A percentile compares a stretch with the other conserved stretches of the same genome.
Evolutionary conservation across 108 stramenopile genomes (phyloP).

Genomic region (Chaetoceros muelleri): DNA sequence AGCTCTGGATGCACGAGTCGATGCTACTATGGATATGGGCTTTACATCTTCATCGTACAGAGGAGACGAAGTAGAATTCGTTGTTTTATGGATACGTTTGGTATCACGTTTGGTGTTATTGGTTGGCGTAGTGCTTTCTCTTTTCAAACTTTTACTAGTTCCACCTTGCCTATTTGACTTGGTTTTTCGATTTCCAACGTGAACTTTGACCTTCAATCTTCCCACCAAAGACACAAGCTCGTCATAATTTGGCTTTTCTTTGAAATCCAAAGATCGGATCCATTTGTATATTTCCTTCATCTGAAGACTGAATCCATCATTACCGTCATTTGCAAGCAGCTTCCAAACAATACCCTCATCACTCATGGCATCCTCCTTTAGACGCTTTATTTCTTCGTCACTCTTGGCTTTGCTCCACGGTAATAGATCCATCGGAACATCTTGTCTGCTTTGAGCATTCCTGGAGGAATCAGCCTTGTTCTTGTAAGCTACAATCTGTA

Average conservation of each 20-base stretch:
- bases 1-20: not conserved
- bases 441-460: not conserved
- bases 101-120: too few relatives aligned
- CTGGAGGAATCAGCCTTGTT: constrained; percentile 3
- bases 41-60: too few relatives aligned
- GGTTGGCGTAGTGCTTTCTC: too few relatives aligned
- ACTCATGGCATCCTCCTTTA: constrained; percentile 27
- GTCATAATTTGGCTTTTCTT: constrained; percentile 55
- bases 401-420: constrained; percentile 63
- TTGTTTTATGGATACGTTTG: too few relatives aligned
- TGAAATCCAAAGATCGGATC: constrained; percentile 37
- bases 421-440: constrained; percentile 14
- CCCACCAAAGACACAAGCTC: constrained; percentile 10
- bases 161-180: too few relatives aligned
- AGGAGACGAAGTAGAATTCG: too few relatives aligned
- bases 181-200: not conserved
- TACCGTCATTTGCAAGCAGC: constrained; percentile 14
- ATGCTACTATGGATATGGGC: too few relatives aligned
- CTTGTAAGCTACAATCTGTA: constrained; percentile 17
- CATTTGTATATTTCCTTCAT: constrained; percentile 29
- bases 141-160: too few relatives aligned
- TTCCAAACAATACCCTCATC: constrained; percentile 7
- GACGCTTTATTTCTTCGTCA: constrained; percentile 45
- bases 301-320: constrained; percentile 5
- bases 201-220: not conserved